A percentile compares a stretch with the other conserved stretches of the same genome.
Evolutionary conservation across 2,329 filamentous ascomycete species (phyloP).

Genomic region (Colletotrichum musicola): DNA sequence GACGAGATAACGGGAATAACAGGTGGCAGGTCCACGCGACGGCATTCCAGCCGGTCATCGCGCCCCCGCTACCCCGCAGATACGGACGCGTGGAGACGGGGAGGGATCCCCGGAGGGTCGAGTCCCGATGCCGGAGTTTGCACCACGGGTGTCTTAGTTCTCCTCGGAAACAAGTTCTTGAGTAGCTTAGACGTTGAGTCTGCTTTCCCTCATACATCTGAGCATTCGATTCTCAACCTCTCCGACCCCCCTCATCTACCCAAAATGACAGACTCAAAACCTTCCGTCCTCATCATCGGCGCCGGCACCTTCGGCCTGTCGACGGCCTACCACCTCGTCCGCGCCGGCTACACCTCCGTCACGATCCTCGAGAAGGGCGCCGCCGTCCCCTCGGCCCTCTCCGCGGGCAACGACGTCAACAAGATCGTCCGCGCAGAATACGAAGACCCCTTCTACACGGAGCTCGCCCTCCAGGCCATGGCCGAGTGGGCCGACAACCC

Average conservation of each 20-base stretch:
- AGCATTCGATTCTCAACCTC: neutral
- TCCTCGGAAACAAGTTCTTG: neutral
- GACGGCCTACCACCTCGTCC: conserved; percentile 55
- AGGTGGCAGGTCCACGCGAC: neutral
- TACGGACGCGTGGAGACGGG: conserved; percentile 1
- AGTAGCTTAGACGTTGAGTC: too few relatives aligned
- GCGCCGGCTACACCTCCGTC: conserved; percentile 54
- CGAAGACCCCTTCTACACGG: conserved; percentile 46
- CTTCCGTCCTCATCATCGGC: conserved; percentile 47
- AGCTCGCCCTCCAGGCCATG: conserved; percentile 47
- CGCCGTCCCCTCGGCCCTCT: conserved; percentile 55
- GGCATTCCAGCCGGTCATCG: conserved; percentile 5
- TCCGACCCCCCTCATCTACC: neutral
- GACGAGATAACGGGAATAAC: conserved; percentile 10
- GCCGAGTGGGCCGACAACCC: conserved; percentile 52
- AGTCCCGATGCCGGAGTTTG: conserved; percentile 22
- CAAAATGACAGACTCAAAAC: neutral
- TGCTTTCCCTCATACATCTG: too few relatives aligned
- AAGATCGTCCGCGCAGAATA: conserved; percentile 53
- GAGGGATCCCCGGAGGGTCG: neutral
- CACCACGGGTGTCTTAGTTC: neutral
- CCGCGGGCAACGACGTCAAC: conserved; percentile 48
- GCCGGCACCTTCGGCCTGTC: conserved; percentile 60
- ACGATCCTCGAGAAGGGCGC: conserved; percentile 53
- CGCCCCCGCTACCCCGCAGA: conserved; percentile 13